Conservation (phyloP, 345 rosid species). For the Cochlearia excelsa region DNA sequence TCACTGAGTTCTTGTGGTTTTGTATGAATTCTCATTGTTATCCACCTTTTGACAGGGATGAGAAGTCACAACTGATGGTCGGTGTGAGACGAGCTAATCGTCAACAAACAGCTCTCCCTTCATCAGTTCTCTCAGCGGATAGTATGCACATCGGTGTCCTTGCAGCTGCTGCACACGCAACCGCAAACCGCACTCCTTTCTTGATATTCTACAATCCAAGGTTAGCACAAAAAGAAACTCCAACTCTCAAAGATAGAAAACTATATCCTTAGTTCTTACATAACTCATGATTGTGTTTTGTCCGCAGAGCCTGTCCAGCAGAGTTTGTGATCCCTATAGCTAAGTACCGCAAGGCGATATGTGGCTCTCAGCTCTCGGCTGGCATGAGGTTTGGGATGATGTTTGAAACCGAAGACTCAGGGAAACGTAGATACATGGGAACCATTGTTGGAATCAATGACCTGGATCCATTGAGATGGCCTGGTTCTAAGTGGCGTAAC, state of each 20-base stretch:
- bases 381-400: slow-evolving; percentile 99
- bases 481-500: slow-evolving; percentile 98
- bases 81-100: slow-evolving; percentile 93
- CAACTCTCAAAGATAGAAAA: no score
- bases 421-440: slow-evolving; percentile 99
- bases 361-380: slow-evolving; percentile 77
- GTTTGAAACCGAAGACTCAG: slow-evolving; percentile 98
- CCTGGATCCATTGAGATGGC: slow-evolving; percentile 91
- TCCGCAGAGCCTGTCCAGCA: slow-evolving; percentile 85
- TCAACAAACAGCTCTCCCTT: slow-evolving; percentile 83
- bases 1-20: neutral
- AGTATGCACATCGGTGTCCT: slow-evolving; percentile 99
- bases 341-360: slow-evolving; percentile 77
- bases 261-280: no score
- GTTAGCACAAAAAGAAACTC: slow-evolving; percentile 35
- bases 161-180: slow-evolving; percentile 99
- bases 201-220: slow-evolving; percentile 96
- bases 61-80: slow-evolving; percentile 89
- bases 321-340: slow-evolving; percentile 87
- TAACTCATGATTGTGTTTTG: slow-evolving; percentile 1
- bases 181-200: slow-evolving; percentile 76
- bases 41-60: slow-evolving; percentile 53
- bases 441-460: slow-evolving; percentile 79
- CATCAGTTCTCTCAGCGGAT: slow-evolving; percentile 92
- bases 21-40: slow-evolving; percentile 1